Evolutionary conservation across 495 filamentous ascomycete species (phyloP).

Genomic region (Talaromyces wortmannii): DNA sequence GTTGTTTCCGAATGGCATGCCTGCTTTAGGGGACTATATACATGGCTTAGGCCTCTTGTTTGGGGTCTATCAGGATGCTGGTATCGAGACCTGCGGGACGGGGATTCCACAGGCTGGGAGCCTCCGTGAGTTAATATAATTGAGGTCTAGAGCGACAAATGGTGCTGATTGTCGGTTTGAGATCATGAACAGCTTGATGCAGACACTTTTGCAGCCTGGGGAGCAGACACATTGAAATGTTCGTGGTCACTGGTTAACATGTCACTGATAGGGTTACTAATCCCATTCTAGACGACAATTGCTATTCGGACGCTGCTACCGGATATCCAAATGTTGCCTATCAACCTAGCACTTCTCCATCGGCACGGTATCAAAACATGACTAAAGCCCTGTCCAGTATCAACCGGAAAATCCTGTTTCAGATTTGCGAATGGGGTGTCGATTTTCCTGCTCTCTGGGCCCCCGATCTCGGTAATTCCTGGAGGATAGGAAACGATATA

Average conservation of each 20-base stretch:
- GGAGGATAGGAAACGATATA: constrained; percentile 51
- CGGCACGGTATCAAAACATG: constrained; percentile 24
- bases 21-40: constrained; percentile 40
- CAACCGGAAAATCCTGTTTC: constrained; percentile 33
- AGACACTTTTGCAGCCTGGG: constrained; percentile 34
- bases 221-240: constrained; percentile 40
- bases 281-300: constrained; percentile 37
- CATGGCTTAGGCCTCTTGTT: constrained; percentile 44
- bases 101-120: constrained; percentile 18
- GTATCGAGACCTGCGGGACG: constrained; percentile 22
- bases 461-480: constrained; percentile 36
- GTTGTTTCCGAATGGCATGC: constrained; percentile 42
- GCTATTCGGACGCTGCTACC: constrained; percentile 33
- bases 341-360: constrained; percentile 21
- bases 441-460: constrained; percentile 44
- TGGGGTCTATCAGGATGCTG: constrained; percentile 49
- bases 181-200: constrained; percentile 40
- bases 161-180: constrained; percentile 14
- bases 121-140: constrained; percentile 13
- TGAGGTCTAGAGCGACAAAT: background rate
- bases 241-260: background rate
- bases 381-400: constrained; percentile 14
- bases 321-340: constrained; percentile 34
- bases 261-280: too few relatives aligned
- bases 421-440: constrained; percentile 48